Evolutionary conservation across 495 filamentous ascomycete species (phyloP), one percentile per base, ranked within the genome.

Genomic region (Paragyromitra xinjiangensis): DNA sequence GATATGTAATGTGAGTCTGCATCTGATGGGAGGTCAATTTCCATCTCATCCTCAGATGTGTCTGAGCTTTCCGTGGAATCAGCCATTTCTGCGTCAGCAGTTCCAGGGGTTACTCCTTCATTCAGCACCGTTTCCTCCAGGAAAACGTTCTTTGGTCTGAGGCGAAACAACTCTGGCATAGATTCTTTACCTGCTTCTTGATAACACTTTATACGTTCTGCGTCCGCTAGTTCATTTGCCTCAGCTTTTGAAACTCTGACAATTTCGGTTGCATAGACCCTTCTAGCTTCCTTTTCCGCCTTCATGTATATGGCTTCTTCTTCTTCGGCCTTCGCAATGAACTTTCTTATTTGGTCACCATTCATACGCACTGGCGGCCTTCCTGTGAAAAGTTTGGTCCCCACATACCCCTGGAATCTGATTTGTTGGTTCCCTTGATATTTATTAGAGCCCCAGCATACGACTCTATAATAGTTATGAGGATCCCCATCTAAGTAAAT

Each of bases 361-460:
- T 14, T 62, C 70, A 75, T 75, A 45, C 74, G 74, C 40, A 75
- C 48, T 0, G 48, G 73, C 12, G 73, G 73, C 39, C 50, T 64
- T 16, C 56, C 44, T 1, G 6, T 45, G 29, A 44, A 48, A 12
- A 75, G 34, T 39, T 44, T 64, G 12, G 59, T 56, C 3, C 74
- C 71, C 14, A 39, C 59, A 11, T 48, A 59, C 8, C 62, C 26
- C 0, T 11, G 6, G 5, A 77, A 61, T 19, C 4, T 44, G 8
- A 73, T 50, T 12, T 56, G 64, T 45, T 40, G 14, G 8, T 11
- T 6, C 34, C 7, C 37, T 16, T 64, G 26, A 24, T n/a, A 6
- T 1, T 12, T 12, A 12, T 37, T 50, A 6, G 69, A 74, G 16
- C 74, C 71, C 74, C 74, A 77, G 14, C 74, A 73, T 12, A 50